These are phyloP conservation scores for Tylopilus cervinicoccineus DNA, from an alignment of 768 basidiomycete genomes.

Conservation along the genomic window DNA sequence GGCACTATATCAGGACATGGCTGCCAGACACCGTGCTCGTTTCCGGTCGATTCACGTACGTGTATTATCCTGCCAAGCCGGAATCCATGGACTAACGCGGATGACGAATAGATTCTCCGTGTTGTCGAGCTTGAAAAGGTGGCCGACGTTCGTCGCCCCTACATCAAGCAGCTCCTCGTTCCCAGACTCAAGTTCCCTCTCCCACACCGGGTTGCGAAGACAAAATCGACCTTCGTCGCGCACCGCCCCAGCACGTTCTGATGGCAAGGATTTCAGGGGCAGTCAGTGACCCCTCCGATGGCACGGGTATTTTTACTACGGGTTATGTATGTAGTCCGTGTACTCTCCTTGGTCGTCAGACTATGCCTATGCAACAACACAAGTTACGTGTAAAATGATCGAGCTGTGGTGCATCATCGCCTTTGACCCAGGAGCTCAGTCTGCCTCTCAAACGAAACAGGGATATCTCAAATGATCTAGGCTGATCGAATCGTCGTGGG, in stretches of 20 bases:
- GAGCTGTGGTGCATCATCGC: too few species aligned
- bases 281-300: neutral
- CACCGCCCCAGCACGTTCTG: slow-evolving; percentile 72
- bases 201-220: slow-evolving; percentile 81
- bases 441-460: too few species aligned
- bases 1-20: slow-evolving; percentile 99
- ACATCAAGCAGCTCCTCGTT: slow-evolving; percentile 93
- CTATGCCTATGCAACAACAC: slow-evolving; percentile 14
- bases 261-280: slow-evolving; percentile 6
- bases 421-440: too few species aligned
- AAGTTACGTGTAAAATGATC: slow-evolving; percentile 9
- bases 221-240: slow-evolving; percentile 77
- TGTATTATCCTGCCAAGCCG: slow-evolving; percentile 2
- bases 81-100: neutral
- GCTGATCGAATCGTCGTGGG: too few species aligned
- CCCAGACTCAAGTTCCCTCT: slow-evolving; percentile 97
- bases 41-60: slow-evolving; percentile 97
- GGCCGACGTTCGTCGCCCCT: slow-evolving; percentile 89
- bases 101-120: slow-evolving; percentile 74
- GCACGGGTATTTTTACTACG: slow-evolving; percentile 3
- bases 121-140: slow-evolving; percentile 94
- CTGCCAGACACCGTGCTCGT: slow-evolving; percentile 96
- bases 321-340: slow-evolving; percentile 13
- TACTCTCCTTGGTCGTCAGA: slow-evolving; percentile 6
- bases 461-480: too few species aligned